Base-by-base conservation (phyloP, 2,329 filamentous ascomycete genomes). In the Xylaria sp. region DNA sequence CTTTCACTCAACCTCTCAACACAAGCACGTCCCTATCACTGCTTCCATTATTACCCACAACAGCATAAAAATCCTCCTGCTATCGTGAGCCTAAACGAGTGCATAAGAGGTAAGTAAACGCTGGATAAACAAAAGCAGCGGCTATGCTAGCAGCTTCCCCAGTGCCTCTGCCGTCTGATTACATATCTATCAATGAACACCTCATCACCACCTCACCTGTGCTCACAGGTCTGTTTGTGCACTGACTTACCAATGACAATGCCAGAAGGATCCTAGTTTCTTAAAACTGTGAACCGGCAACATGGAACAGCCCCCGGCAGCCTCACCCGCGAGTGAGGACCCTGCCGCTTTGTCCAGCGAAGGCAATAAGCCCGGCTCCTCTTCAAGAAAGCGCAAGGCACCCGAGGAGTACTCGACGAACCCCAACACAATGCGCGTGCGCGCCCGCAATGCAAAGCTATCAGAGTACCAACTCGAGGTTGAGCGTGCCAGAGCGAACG, bases 331-430 rank as follows among this genome's bases (percentile, higher is more conserved):
- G 15, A 15, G 23, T 37, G 37, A 58, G 1, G 3, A 12, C 34
- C 3, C 25, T 12, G 18, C 2, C 44, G n/a, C 28, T 32, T 7
- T 4, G 18, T 18, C 34, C 1, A 37, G 6, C 13, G 23, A 28
- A 18, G 25, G 12, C 15, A 15, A 41, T 9, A 20, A 18, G 6
- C 10, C 10, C 15, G 7, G 32, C 28, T 18, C 15, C 15, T 2
- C 25, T 20, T 1, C 28, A n/a, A 52, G 25, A 46, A 57, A 48
- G 44, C 20, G 25, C 34, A 76, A 74, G 48, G 57, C 48, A 1
- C 63, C 72, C 12, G 34, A 59, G 37, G 68, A 76, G 44, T 78
- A 78, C 64, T 77, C 75, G 0, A 76, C 66, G 0, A 78, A 79
- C 48, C 67, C 61, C 2, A 73, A 76, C 58, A 77, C 76, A 0